Evolutionary conservation across 345 rosid species (phyloP), one percentile per base, ranked within the genome.

Genomic region (Boechera divaricarpa): DNA sequence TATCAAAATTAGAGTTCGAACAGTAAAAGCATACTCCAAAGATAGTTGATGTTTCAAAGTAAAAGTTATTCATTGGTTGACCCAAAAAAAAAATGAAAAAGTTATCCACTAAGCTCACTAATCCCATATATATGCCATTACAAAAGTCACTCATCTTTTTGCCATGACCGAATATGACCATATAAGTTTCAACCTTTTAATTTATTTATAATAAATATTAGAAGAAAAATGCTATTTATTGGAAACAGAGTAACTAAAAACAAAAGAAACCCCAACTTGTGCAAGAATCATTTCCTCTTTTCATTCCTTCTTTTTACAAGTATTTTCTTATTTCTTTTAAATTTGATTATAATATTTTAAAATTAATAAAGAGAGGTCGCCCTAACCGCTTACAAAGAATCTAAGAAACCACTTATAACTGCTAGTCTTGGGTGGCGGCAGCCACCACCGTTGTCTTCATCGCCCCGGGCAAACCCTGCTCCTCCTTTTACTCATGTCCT

Each of bases 91-190:
- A 21, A 1, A 21, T 21, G 24, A 21, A 18, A 54, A 62, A 41
- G 70, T 31, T 56, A 53, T 54, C 77, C 45, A 63, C 70, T 73
- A 54, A 73, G 32, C 41, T 72, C 31, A 39, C 24, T 28, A 38
- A 18, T 67, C 48, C 67, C 76, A 49, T 51, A 38, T 33, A 69
- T 15, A 24, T 38, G 54, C 63, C 54, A 73, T 73, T 73, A 32
- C 55, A 63, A 73, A 72, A 63, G 70, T 42, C 36, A 64, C 1
- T 42, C 18, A 63, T 54, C 70, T 73, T 73, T 63, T 63, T 2
- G 6, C 35, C 64, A 32, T 1, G 56, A 55, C 77, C 77, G 64
- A 64, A 64, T 54, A 53, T 21, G 64, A 11, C 21, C 55, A 5
- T 42, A 57, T 55, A 21, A 36, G 3, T 35, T 45, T 21, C 57